These are phyloP conservation scores for Candida sp. DNA, from an alignment of 1,139 yeast species.

Conservation along the genomic window DNA sequence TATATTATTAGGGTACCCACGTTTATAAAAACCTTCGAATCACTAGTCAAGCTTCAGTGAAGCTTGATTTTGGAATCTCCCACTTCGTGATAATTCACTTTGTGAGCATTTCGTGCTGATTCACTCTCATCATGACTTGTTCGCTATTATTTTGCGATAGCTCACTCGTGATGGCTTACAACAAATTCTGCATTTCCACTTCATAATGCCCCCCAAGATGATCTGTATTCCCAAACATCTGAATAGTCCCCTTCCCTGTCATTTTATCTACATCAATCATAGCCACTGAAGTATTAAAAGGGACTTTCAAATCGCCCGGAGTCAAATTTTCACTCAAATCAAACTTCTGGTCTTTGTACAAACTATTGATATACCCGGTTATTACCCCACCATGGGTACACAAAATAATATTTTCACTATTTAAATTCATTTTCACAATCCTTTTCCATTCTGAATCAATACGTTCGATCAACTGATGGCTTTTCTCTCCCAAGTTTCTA, in stretches of 20 bases:
- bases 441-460: slow-evolving; percentile 46
- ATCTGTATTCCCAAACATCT: slow-evolving; percentile 54
- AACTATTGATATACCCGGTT: slow-evolving; percentile 51
- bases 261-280: slow-evolving; percentile 50
- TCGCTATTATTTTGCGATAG: too few species aligned
- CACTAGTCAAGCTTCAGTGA: too few species aligned
- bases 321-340: slow-evolving; percentile 32
- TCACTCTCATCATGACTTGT: too few species aligned
- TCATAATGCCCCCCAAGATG: slow-evolving; percentile 61
- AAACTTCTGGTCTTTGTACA: slow-evolving; percentile 35
- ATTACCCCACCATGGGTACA: slow-evolving; percentile 91
- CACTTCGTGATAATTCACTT: too few species aligned
- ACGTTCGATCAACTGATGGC: slow-evolving; percentile 44
- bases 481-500: slow-evolving; percentile 52
- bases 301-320: slow-evolving; percentile 50
- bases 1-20: too few species aligned
- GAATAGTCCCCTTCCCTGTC: slow-evolving; percentile 37
- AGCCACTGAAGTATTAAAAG: slow-evolving; percentile 72
- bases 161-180: too few species aligned
- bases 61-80: too few species aligned
- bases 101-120: too few species aligned
- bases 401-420: slow-evolving; percentile 49
- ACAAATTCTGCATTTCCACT: slow-evolving; percentile 22
- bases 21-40: too few species aligned
- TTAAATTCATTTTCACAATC: slow-evolving; percentile 30